A percentile compares a stretch with the other conserved stretches of the same genome.
Evolutionary conservation across 345 rosid genomes (phyloP).

Genomic region (Bruguiera sexangula): DNA sequence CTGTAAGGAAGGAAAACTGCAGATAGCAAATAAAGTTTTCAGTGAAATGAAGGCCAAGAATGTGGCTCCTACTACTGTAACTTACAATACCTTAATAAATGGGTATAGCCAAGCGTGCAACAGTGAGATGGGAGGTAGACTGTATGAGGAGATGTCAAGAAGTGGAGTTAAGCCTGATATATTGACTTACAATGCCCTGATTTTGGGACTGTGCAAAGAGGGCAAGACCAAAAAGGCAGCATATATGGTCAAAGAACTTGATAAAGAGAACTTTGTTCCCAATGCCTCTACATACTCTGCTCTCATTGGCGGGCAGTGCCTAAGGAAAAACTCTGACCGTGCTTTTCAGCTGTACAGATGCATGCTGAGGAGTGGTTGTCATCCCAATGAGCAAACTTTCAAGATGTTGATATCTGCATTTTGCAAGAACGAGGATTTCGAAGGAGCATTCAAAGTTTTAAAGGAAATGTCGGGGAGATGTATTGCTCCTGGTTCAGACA

Average conservation of each 20-base stretch:
- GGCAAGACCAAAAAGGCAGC: slow-evolving; percentile 96
- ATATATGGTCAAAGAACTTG: slow-evolving; percentile 64
- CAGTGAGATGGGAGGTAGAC: slow-evolving; percentile 50
- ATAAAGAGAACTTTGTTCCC: slow-evolving; percentile 59
- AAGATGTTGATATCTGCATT: slow-evolving; percentile 46
- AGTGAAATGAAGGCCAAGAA: slow-evolving; percentile 60
- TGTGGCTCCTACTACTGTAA: slow-evolving; percentile 54
- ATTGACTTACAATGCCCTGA: slow-evolving; percentile 74
- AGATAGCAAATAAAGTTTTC: slow-evolving; percentile 58
- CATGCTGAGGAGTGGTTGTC: slow-evolving; percentile 67
- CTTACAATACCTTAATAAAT: slow-evolving; percentile 73
- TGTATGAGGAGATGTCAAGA: slow-evolving; percentile 66
- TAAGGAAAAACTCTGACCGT: slow-evolving; percentile 57
- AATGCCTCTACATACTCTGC: slow-evolving; percentile 77
- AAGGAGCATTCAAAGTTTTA: slow-evolving; percentile 57
- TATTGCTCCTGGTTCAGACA: slow-evolving; percentile 39
- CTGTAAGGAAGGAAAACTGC: slow-evolving; percentile 49
- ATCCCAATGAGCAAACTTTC: slow-evolving; percentile 53
- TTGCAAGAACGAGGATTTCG: slow-evolving; percentile 55
- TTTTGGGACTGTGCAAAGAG: slow-evolving; percentile 71
- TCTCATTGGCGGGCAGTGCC: slow-evolving; percentile 74
- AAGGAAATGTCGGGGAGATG: slow-evolving; percentile 55
- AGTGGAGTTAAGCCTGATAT: slow-evolving; percentile 57
- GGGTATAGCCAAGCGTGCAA: slow-evolving; percentile 56
- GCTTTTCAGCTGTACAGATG: slow-evolving; percentile 65